These are phyloP conservation scores for Chloris gayana DNA, from an alignment of 176 grass and related monocot genomes.

Conservation along the genomic window DNA sequence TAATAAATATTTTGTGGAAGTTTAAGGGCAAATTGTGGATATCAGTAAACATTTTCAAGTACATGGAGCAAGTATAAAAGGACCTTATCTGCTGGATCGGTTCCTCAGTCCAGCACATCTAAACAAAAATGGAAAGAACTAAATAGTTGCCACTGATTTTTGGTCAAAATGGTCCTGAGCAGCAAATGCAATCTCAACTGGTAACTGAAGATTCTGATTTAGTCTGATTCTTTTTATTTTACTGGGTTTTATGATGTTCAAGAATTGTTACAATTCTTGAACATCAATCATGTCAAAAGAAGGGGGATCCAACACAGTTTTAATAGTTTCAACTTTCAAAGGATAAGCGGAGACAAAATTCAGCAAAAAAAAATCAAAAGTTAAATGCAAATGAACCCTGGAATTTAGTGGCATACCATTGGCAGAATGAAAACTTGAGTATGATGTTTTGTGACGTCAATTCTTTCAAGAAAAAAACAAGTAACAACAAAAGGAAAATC, in stretches of 20 bases:
- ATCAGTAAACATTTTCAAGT: background rate
- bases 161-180: background rate
- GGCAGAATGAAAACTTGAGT: background rate
- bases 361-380: background rate
- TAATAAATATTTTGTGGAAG: background rate
- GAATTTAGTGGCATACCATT: background rate
- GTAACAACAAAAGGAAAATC: background rate
- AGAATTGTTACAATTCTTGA: background rate
- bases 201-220: background rate
- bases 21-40: background rate
- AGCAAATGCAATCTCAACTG: background rate
- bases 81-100: background rate
- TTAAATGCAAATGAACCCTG: background rate
- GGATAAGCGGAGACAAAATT: background rate
- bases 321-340: conserved; percentile 8
- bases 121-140: background rate
- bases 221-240: background rate
- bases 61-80: background rate
- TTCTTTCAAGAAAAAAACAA: background rate
- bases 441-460: background rate
- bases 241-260: background rate
- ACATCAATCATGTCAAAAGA: background rate
- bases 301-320: background rate
- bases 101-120: background rate
- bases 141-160: background rate